Evolutionary conservation across 306 rosid genomes (phyloP).

Genomic region (Acmispon strigosus): DNA sequence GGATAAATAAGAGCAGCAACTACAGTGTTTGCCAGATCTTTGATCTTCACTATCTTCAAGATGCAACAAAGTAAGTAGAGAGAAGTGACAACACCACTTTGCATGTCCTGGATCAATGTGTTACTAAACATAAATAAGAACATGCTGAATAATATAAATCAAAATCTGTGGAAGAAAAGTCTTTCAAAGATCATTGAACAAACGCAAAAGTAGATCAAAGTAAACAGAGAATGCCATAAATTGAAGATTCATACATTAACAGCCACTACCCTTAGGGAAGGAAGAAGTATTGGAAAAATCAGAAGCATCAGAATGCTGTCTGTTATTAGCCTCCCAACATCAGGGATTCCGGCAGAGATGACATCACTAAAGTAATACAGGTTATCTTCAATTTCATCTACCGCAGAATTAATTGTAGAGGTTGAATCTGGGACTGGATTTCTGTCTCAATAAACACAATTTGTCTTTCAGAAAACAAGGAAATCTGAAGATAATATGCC

Average conservation of each 20-base stretch:
- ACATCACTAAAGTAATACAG: conserved; percentile 89
- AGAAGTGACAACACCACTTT: conserved; percentile 68
- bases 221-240: conserved; percentile 17
- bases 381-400: conserved; percentile 90
- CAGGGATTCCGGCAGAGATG: conserved; percentile 93
- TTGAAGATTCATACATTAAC: conserved; percentile 46
- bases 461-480: conserved; percentile 18
- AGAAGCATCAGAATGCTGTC: conserved; percentile 70
- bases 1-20: conserved; percentile 80
- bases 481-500: conserved; percentile 4
- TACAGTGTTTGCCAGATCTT: conserved; percentile 83
- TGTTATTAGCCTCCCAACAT: conserved; percentile 77
- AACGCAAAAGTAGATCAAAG: conserved; percentile 6
- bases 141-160: conserved; percentile 2
- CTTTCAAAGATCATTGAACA: conserved; percentile 2
- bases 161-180: neutral
- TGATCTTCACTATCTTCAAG: conserved; percentile 82
- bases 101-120: conserved; percentile 55
- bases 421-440: conserved; percentile 46
- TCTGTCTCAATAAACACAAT: conserved; percentile 52
- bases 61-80: conserved; percentile 87
- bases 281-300: conserved; percentile 85
- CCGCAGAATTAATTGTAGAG: conserved; percentile 53
- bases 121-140: conserved; percentile 41
- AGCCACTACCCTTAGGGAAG: conserved; percentile 53